Percentiles rank a stretch among this genome's conserved stretches.
Conservation (phyloP, 257 asterid genomes). For the Linderniella brevidens region DNA sequence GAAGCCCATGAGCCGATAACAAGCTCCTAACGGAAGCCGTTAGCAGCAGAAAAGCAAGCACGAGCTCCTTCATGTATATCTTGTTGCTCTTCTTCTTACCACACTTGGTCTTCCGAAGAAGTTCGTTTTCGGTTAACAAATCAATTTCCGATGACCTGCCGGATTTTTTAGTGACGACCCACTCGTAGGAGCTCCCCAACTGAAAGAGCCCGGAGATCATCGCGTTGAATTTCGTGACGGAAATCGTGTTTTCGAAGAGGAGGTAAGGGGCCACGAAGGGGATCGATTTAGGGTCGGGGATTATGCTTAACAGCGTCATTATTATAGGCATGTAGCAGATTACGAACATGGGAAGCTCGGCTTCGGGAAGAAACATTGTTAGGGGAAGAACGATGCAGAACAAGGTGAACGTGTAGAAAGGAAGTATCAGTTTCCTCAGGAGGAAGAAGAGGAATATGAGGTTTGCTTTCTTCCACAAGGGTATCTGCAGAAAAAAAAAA, state of each 20-base stretch:
- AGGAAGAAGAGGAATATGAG: constrained; percentile 49
- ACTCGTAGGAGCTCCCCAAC: constrained; percentile 54
- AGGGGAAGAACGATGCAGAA: constrained; percentile 56
- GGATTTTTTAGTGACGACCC: constrained; percentile 55
- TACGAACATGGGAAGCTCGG: constrained; percentile 46
- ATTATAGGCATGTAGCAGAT: constrained; percentile 42
- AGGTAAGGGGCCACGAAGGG: constrained; percentile 63
- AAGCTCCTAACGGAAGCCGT: constrained; percentile 59
- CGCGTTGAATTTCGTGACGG: constrained; percentile 61
- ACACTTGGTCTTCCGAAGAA: constrained; percentile 5
- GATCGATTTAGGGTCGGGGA: constrained; percentile 48
- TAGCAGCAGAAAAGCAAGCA: constrained; percentile 46
- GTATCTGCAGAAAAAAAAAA: constrained; percentile 25
- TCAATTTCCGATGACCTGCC: constrained; percentile 51
- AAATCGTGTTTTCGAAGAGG: constrained; percentile 57
- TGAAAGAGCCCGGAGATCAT: constrained; percentile 56
- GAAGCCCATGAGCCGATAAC: constrained; percentile 61
- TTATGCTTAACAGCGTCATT: constrained; percentile 40
- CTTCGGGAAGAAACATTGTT: constrained; percentile 58
- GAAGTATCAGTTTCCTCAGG: constrained; percentile 52
- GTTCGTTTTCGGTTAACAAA: constrained; percentile 27
- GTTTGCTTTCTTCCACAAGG: constrained; percentile 53
- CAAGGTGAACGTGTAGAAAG: constrained; percentile 59
- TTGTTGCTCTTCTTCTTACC: constrained; percentile 43
- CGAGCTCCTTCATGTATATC: constrained; percentile 55